A percentile compares a stretch with the other conserved stretches of the same genome.
These are phyloP conservation scores for Alternaria sp. DNA, from an alignment of 2,329 filamentous ascomycete genomes.

Conservation along the genomic window DNA sequence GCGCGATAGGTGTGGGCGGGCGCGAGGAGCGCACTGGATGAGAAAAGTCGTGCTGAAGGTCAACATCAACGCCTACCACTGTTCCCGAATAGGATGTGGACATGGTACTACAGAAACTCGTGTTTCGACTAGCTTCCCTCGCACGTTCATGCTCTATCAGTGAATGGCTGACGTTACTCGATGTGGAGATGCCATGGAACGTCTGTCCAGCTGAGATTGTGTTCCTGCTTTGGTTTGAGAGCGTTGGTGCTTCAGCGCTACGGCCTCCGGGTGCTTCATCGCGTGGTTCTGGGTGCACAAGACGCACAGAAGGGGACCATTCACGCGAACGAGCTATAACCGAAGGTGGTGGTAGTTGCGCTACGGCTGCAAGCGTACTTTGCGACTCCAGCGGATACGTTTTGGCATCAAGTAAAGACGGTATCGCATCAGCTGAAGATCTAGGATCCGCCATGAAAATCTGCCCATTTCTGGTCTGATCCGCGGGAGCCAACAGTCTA, in stretches of 20 bases:
- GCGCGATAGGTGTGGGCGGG: constrained; percentile 32
- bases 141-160: constrained; percentile 24
- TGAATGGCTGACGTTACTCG: constrained; percentile 26
- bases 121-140: constrained; percentile 33
- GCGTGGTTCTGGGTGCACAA: constrained; percentile 33
- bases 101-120: constrained; percentile 46
- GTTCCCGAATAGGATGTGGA: constrained; percentile 48
- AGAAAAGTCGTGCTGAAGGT: constrained; percentile 36
- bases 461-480: constrained; percentile 26
- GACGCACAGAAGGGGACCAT: constrained; percentile 23
- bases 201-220: constrained; percentile 32
- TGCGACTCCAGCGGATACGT: constrained; percentile 7
- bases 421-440: constrained; percentile 17
- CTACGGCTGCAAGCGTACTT: constrained; percentile 5
- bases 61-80: constrained; percentile 47
- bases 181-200: constrained; percentile 33
- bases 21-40: constrained; percentile 25
- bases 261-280: constrained; percentile 24
- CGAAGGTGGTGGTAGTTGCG: constrained; percentile 20
- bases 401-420: constrained; percentile 7
- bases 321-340: constrained; percentile 25
- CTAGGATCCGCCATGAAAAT: constrained; percentile 2
- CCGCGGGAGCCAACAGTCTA: background rate
- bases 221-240: constrained; percentile 27
- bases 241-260: constrained; percentile 21